Conservation (phyloP, 2,329 filamentous ascomycete species). For the Curvularia sp. region DNA sequence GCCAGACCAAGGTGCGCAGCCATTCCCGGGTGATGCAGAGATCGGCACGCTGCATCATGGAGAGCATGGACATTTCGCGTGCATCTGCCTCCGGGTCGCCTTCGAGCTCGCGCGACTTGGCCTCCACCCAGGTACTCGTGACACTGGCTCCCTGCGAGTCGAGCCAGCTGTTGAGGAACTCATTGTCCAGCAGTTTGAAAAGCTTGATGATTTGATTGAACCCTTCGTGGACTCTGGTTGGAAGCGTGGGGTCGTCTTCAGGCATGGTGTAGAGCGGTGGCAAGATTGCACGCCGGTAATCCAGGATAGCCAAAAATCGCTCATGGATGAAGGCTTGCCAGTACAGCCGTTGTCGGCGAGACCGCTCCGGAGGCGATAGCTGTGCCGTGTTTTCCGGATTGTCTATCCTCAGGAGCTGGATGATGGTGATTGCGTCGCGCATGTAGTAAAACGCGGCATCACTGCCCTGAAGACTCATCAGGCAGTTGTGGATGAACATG, state of each 20-base stretch:
- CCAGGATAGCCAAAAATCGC: conserved; percentile 62
- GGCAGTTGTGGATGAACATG: conserved; percentile 62
- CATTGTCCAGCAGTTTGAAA: conserved; percentile 55
- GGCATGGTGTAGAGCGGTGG: conserved; percentile 51
- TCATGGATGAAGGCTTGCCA: conserved; percentile 66
- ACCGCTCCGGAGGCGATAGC: conserved; percentile 49
- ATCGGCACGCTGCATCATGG: conserved; percentile 58
- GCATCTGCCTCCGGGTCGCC: conserved; percentile 48
- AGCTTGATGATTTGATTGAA: conserved; percentile 57
- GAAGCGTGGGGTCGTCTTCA: conserved; percentile 52
- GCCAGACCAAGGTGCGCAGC: conserved; percentile 59
- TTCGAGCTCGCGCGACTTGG: conserved; percentile 56
- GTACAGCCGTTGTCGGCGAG: conserved; percentile 59
- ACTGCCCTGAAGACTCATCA: conserved; percentile 58
- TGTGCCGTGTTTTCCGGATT: conserved; percentile 46
- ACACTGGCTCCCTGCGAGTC: conserved; percentile 47
- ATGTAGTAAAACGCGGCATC: conserved; percentile 61
- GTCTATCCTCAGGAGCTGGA: conserved; percentile 51
- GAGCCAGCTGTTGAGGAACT: conserved; percentile 57
- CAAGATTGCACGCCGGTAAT: conserved; percentile 57
- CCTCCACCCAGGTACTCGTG: conserved; percentile 55
- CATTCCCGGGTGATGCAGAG: conserved; percentile 60
- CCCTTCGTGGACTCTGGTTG: conserved; percentile 51
- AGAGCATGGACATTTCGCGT: conserved; percentile 50
- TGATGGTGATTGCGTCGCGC: conserved; percentile 57